Base-by-base conservation (phyloP, 306 rosid species). In the Ochetophila trinervis region DNA sequence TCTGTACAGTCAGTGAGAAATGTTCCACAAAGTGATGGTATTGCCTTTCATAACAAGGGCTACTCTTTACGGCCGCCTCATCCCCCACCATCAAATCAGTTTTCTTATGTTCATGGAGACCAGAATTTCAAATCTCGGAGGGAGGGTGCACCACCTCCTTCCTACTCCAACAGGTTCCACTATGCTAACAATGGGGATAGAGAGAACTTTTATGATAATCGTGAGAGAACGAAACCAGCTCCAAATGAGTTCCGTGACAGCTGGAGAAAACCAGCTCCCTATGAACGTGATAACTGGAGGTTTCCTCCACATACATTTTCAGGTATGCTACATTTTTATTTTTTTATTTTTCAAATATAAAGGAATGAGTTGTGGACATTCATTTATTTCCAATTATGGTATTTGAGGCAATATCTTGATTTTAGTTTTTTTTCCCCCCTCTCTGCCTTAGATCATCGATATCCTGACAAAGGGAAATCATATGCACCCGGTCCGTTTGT, bases 191-290 rank as follows among this genome's bases (percentile, higher is more conserved):
- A 82, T 73, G 81, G 81, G 74, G 98, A 89, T 70, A 77, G 95
- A 50, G 96, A 92, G 49, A 80, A 77, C 83, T 87, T 67, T 64
- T 81, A 82, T 63, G 78, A 87, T 78, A 88, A 87, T 73, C 93
- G 87, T 32, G 96, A 92, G 68, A 92, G 98, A 92, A 77, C 78
- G 79, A 85, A 84, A 74, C 88, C 78, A 6, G 81, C 84, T 62
- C 82, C 86, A 6, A 83, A 77, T 78, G 96, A 87, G 72, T 82
- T 57, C 72, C 75, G 53, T 15, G 95, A 85, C 50, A 65, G 76
- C 81, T 92, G 98, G 96, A 81, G 90, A 78, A 85, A 84, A 74
- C 88, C 78, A 11, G 81, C 85, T 64, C 82, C 86, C 4, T 85
- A 77, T 77, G 96, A 87, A 69, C 76, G 57, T 13, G 95, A 84